Base-by-base conservation (phyloP, 768 basidiomycete species). In the Cystofilobasidium capitatum region DNA sequence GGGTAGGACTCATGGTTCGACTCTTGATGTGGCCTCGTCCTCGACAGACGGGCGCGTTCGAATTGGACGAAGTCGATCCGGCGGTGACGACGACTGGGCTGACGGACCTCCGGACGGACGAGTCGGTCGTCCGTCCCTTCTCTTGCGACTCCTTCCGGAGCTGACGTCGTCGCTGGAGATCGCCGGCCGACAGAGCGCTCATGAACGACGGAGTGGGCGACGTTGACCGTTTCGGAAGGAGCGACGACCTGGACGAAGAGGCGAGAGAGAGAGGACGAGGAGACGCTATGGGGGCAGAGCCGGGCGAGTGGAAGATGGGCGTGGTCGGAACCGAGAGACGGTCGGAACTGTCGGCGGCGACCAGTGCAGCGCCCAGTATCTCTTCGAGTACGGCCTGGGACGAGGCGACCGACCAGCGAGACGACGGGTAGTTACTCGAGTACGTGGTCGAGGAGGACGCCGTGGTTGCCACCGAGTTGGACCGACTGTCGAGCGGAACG, bases 171-270 rank as follows among this genome's bases (percentile, higher is more conserved):
- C 51, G 51, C 12, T 33, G 26, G 51, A 14, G 33, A 13, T 55
- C 51, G 51, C 51, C 51, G 51, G 51, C 51, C 6, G 51, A 55
- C 16, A 55, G 51, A 3, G 51, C 51, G 51, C 51, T 55, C 29
- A 55, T 33, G 51, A 55, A 55, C 7, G 51, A 55, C 31, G 31
- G 51, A 3, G 51, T 33, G 3, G 51, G 51, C 14, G 51, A 55
- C 7, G 51, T 8, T 20, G 51, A 33, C 2, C 14, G 51, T 12
- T 8, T 6, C 45, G 51, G 7, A 22, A 55, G 51, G 29, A 55
- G 51, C 17, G 17, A 4, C 29, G 51, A 55, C 16, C 31, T 26
- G 29, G 31, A 14, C 26, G 51, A 55, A 26, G 17, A 16, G 51
- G 51, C 51, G 16, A 55, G 29, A 6, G 51, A 55, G 12, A 55